These are phyloP conservation scores for Chlamydomonas schloesseri DNA, from an alignment of 139 green algal species.

Conservation along the genomic window DNA sequence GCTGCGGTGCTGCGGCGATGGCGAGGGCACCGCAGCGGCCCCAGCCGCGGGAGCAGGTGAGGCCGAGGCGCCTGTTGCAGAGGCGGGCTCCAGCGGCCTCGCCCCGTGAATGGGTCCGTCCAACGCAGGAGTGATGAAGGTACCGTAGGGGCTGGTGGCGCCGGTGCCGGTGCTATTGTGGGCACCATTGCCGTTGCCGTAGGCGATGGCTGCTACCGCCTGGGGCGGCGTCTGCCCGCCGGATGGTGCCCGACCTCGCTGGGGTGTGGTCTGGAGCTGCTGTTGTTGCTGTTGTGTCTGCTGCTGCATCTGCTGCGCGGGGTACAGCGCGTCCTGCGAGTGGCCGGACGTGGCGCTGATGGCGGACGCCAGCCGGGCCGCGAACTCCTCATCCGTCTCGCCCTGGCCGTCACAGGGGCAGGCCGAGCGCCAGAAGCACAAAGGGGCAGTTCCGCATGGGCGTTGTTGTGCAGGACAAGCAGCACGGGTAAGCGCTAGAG, in stretches of 20 bases:
- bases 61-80: neutral
- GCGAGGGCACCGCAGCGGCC: too few species aligned
- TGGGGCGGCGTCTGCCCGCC: too few species aligned
- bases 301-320: neutral
- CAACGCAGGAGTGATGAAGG: too few species aligned
- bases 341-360: neutral
- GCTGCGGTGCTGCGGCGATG: neutral
- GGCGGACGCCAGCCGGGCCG: slow-evolving; percentile 16
- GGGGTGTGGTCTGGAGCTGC: too few species aligned
- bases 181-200: too few species aligned
- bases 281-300: neutral
- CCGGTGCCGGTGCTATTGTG: neutral
- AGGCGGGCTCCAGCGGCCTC: neutral
- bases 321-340: neutral
- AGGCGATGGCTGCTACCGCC: neutral
- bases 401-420: neutral
- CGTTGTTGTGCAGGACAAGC: too few species aligned
- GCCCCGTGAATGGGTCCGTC: too few species aligned
- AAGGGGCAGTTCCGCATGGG: neutral
- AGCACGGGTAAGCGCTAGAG: too few species aligned
- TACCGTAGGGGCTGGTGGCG: neutral
- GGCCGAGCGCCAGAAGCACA: neutral
- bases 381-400: slow-evolving; percentile 42
- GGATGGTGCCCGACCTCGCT: too few species aligned
- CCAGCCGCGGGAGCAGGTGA: too few species aligned